A percentile compares a stretch with the other conserved stretches of the same genome.
Conservation (phyloP, 2,329 filamentous ascomycete genomes). For the Claviceps sorghi region DNA sequence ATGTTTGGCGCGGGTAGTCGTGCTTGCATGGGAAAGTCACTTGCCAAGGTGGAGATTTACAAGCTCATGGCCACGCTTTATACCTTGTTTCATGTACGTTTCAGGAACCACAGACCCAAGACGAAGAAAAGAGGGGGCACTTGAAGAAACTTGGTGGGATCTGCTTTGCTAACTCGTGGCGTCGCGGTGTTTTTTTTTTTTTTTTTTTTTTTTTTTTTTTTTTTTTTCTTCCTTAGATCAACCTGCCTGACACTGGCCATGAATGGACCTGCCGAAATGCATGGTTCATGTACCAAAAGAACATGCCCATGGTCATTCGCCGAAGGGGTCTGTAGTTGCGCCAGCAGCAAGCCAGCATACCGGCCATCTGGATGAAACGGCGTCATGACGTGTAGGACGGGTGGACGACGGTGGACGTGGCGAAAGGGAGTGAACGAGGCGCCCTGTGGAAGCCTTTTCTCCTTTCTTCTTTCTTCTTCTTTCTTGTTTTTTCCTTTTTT, state of each 20-base stretch:
- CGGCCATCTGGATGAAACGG: too few species aligned
- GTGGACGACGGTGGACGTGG: too few species aligned
- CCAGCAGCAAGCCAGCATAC: too few species aligned
- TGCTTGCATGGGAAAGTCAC: slow-evolving; percentile 24
- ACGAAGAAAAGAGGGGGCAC: neutral
- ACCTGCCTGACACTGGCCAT: slow-evolving; percentile 5
- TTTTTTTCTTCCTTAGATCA: slow-evolving; percentile 3
- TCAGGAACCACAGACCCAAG: too few species aligned
- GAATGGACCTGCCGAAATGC: slow-evolving; percentile 18
- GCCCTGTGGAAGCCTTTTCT: too few species aligned
- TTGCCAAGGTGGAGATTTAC: slow-evolving; percentile 20
- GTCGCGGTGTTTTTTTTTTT: too few species aligned
- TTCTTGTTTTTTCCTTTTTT: too few species aligned
- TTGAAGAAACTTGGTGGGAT: neutral
- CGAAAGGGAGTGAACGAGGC: too few species aligned
- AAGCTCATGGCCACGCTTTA: slow-evolving; percentile 29
- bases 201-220: too few species aligned
- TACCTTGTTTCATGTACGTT: slow-evolving; percentile 21
- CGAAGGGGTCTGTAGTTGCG: neutral
- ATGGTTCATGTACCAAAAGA: slow-evolving; percentile 13
- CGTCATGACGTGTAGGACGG: too few species aligned
- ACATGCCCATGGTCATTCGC: slow-evolving; percentile 9
- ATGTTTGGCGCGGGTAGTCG: slow-evolving; percentile 26
- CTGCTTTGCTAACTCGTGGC: neutral
- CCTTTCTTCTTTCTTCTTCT: too few species aligned